These are phyloP conservation scores for Chaetoscypha palmicola DNA, from an alignment of 2,329 filamentous ascomycete species.

Conservation along the genomic window DNA sequence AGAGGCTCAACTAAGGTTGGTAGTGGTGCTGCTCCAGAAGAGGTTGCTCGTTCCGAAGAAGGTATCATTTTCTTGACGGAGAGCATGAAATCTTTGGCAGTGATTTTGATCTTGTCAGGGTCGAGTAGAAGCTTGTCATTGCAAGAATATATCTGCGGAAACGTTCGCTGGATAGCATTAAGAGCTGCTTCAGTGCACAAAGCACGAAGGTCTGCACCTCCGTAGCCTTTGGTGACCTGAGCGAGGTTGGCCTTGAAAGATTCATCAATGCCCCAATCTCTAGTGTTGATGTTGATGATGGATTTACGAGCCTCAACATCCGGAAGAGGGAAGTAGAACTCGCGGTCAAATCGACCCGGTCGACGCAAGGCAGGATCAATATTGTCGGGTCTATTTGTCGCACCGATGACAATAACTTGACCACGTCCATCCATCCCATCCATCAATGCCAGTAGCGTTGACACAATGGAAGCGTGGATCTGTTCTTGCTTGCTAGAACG, in stretches of 20 bases:
- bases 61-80: slow-evolving; percentile 95
- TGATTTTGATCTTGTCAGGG: slow-evolving; percentile 73
- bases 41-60: slow-evolving; percentile 84
- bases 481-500: slow-evolving; percentile 98
- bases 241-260: slow-evolving; percentile 78
- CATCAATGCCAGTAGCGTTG: slow-evolving; percentile 88
- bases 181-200: slow-evolving; percentile 93
- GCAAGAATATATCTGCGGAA: slow-evolving; percentile 91
- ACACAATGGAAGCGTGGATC: slow-evolving; percentile 96
- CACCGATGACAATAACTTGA: slow-evolving; percentile 96
- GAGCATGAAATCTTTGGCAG: slow-evolving; percentile 94
- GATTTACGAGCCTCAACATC: slow-evolving; percentile 71
- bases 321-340: slow-evolving; percentile 96
- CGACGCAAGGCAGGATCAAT: slow-evolving; percentile 93
- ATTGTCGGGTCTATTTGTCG: slow-evolving; percentile 95
- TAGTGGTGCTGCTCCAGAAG: slow-evolving; percentile 75
- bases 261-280: slow-evolving; percentile 78
- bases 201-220: slow-evolving; percentile 88
- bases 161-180: slow-evolving; percentile 91
- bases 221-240: slow-evolving; percentile 89
- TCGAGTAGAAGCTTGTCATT: slow-evolving; percentile 86
- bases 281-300: slow-evolving; percentile 93
- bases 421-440: slow-evolving; percentile 98
- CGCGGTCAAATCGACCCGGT: slow-evolving; percentile 90
- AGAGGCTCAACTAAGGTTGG: slow-evolving; percentile 76